phyloP scores from a whole-genome alignment of 768 basidiomycete genomes.

The Boletus sp. region DNA sequence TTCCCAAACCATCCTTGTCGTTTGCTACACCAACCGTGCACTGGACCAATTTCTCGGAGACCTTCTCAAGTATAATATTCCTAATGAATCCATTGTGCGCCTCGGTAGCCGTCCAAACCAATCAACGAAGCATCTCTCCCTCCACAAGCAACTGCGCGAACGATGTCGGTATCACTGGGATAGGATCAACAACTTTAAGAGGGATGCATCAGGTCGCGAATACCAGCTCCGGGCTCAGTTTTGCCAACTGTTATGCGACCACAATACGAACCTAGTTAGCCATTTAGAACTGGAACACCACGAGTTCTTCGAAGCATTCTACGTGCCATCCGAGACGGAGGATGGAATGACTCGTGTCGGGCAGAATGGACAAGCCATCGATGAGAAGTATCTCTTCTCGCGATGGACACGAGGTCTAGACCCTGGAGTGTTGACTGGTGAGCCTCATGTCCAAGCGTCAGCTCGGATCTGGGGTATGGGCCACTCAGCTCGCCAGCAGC shows the following conservation, averaged over 20 bases:
- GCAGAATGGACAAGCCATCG: constrained; percentile 35
- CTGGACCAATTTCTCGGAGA: constrained; percentile 65
- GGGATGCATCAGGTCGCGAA: constrained; percentile 36
- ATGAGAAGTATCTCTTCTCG: constrained; percentile 42
- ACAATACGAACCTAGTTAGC: constrained; percentile 32
- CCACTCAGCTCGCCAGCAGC: constrained; percentile 23
- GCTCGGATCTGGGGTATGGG: constrained; percentile 40
- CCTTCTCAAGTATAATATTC: constrained; percentile 37
- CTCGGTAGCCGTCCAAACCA: constrained; percentile 52
- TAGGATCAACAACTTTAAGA: constrained; percentile 17
- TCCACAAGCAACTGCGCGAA: constrained; percentile 26
- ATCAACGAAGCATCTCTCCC: constrained; percentile 40
- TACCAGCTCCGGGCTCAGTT: constrained; percentile 19
- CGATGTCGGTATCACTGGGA: background rate
- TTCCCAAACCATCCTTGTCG: constrained; percentile 50
- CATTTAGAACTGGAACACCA: constrained; percentile 47
- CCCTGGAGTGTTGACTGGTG: constrained; percentile 40
- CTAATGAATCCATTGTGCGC: constrained; percentile 45
- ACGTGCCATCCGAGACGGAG: constrained; percentile 29
- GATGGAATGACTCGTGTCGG: constrained; percentile 49
- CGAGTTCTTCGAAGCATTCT: constrained; percentile 43
- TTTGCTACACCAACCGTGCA: constrained; percentile 73
- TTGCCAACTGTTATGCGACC: constrained; percentile 13
- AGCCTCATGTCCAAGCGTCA: constrained; percentile 25
- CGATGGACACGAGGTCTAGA: constrained; percentile 44